A percentile compares a stretch with the other conserved stretches of the same genome.
Conservation (phyloP, 2,329 filamentous ascomycete genomes). For the Beauveria caledonica region DNA sequence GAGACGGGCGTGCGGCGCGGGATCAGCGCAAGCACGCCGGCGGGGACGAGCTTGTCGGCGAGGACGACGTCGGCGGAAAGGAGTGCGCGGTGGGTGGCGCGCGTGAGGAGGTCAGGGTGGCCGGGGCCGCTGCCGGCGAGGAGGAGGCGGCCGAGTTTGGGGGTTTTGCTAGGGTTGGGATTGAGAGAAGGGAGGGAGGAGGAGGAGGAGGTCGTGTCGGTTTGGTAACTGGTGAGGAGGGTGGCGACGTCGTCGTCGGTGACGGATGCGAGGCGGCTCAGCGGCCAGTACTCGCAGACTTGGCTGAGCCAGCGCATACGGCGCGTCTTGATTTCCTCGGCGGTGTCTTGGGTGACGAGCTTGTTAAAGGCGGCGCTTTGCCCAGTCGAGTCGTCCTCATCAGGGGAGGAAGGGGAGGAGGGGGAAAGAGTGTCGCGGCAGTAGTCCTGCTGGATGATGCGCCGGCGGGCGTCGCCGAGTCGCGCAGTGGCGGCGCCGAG, state of each 20-base stretch:
- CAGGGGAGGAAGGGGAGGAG: constrained; percentile 24
- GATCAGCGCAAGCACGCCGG: constrained; percentile 78
- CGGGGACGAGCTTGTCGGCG: constrained; percentile 78
- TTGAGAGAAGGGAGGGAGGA: constrained; percentile 14
- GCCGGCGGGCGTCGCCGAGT: constrained; percentile 63
- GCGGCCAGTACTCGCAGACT: constrained; percentile 97
- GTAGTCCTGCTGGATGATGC: constrained; percentile 68
- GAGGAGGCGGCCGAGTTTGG: constrained; percentile 60
- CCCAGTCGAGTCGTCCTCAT: constrained; percentile 54
- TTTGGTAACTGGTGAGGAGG: constrained; percentile 64
- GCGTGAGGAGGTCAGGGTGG: constrained; percentile 84
- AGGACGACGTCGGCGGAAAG: constrained; percentile 68
- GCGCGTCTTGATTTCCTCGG: constrained; percentile 61
- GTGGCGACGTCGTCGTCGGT: constrained; percentile 69
- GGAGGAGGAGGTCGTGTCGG: constrained; percentile 21
- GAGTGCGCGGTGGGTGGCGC: constrained; percentile 70
- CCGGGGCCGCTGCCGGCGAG: constrained; percentile 89
- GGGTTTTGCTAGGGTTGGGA: not conserved
- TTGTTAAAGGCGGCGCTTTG: constrained; percentile 81
- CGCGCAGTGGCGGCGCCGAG: constrained; percentile 71
- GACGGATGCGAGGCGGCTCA: constrained; percentile 71
- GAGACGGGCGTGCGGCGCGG: constrained; percentile 81
- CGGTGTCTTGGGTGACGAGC: constrained; percentile 56
- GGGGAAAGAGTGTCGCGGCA: constrained; percentile 34
- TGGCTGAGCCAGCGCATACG: constrained; percentile 90